These are phyloP conservation scores for Malania oleifera DNA, from an alignment of 164 flowering plant species.

Conservation along the genomic window DNA sequence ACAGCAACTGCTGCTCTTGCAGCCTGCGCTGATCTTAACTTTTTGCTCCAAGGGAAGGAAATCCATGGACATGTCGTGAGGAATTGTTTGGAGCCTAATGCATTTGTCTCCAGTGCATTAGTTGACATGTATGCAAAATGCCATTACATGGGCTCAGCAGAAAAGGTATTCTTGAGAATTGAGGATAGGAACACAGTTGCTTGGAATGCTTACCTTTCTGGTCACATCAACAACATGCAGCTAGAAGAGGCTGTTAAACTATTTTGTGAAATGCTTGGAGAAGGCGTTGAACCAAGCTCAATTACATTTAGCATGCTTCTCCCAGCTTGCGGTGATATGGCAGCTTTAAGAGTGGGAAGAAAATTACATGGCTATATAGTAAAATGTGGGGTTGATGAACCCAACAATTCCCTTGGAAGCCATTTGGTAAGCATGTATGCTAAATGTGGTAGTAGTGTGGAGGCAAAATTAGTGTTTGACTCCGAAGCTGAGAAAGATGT, in stretches of 20 bases:
- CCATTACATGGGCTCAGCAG: slow-evolving; percentile 31
- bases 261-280: slow-evolving; percentile 27
- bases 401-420: slow-evolving; percentile 22
- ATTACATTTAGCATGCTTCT: slow-evolving; percentile 36
- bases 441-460: slow-evolving; percentile 20
- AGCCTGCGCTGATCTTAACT: slow-evolving; percentile 38
- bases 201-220: slow-evolving; percentile 47
- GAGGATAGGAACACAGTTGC: slow-evolving; percentile 29
- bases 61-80: slow-evolving; percentile 37
- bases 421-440: slow-evolving; percentile 26
- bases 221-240: slow-evolving; percentile 26
- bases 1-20: slow-evolving; percentile 39
- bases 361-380: slow-evolving; percentile 29
- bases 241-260: slow-evolving; percentile 25
- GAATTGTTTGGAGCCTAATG: slow-evolving; percentile 25
- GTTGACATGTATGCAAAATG: slow-evolving; percentile 49
- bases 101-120: slow-evolving; percentile 31
- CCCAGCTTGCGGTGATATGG: slow-evolving; percentile 30
- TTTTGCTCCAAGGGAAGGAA: slow-evolving; percentile 30
- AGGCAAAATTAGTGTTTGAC: slow-evolving; percentile 32
- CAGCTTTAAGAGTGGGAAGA: slow-evolving; percentile 29
- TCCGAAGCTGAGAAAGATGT: slow-evolving; percentile 21
- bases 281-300: slow-evolving; percentile 30
- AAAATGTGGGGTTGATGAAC: slow-evolving; percentile 22
- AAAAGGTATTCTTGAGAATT: slow-evolving; percentile 28